Conservation (phyloP, 2,329 filamentous ascomycete genomes). For the Diaporthe caulivora region DNA sequence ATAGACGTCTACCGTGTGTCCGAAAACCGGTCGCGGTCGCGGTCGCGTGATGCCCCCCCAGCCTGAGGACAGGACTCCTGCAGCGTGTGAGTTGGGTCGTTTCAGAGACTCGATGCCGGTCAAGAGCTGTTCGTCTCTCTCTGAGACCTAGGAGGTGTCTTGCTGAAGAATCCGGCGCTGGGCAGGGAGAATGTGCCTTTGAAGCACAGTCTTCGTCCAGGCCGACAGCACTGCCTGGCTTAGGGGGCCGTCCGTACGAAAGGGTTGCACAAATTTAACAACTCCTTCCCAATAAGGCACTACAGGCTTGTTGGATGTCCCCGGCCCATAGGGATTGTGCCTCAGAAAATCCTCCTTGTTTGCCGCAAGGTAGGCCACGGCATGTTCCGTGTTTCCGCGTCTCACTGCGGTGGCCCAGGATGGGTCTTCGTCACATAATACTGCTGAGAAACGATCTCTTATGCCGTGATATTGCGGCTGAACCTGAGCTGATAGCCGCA, state of each 20-base stretch:
- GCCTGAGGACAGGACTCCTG: background rate
- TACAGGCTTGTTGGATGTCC: background rate
- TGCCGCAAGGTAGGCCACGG: background rate
- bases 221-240: slow-evolving; percentile 2
- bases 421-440: slow-evolving; percentile 14
- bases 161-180: slow-evolving; percentile 5
- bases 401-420: slow-evolving; percentile 7
- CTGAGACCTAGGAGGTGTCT: background rate
- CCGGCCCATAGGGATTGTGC: background rate
- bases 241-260: background rate
- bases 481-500: background rate
- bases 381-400: slow-evolving; percentile 9
- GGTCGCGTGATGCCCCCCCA: slow-evolving; percentile 18
- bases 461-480: background rate
- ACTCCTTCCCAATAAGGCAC: background rate
- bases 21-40: slow-evolving; percentile 7
- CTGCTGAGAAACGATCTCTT: background rate
- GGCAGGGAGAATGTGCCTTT: background rate
- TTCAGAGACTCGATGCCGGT: slow-evolving; percentile 12
- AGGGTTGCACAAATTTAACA: slow-evolving; percentile 4
- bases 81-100: slow-evolving; percentile 4
- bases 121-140: background rate
- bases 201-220: slow-evolving; percentile 3
- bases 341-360: background rate
- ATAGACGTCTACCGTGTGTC: slow-evolving; percentile 10